phyloP scores from a whole-genome alignment of 164 flowering plant genomes.

The Vitis vinifera region DNA sequence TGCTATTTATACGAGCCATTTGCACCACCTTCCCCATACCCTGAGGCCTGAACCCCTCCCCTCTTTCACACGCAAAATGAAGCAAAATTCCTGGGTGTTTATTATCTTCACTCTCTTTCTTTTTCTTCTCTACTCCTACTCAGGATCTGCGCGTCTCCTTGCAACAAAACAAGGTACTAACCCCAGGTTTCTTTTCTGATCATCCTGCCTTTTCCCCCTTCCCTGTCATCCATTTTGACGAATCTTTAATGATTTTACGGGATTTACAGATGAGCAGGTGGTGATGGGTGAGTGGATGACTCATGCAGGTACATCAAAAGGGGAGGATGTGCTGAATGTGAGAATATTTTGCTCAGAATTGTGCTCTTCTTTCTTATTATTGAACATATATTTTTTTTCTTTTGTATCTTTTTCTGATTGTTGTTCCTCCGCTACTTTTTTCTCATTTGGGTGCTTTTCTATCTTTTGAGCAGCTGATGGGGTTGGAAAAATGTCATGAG shows the following conservation, averaged over 20 bases:
- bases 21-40: slow-evolving; percentile 1
- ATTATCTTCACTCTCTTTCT: slow-evolving; percentile 16
- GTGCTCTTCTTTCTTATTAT: background rate
- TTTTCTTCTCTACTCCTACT: slow-evolving; percentile 9
- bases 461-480: slow-evolving; percentile 3
- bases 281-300: background rate
- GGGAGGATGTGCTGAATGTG: slow-evolving; percentile 13
- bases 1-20: slow-evolving; percentile 13
- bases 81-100: slow-evolving; percentile 10
- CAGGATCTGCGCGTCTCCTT: slow-evolving; percentile 17
- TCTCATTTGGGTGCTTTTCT: background rate
- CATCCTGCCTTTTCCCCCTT: background rate
- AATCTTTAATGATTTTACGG: background rate
- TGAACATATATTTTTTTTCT: background rate
- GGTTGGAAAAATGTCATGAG: background rate
- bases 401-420: too few relatives aligned
- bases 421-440: background rate
- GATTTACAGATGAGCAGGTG: slow-evolving; percentile 11
- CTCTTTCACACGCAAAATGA: slow-evolving; percentile 8
- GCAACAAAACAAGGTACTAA: slow-evolving; percentile 19
- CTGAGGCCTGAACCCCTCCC: too few relatives aligned
- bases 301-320: background rate
- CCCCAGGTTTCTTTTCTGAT: background rate
- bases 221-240: background rate
- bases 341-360: background rate